These are phyloP conservation scores for Colletotrichum noveboracense DNA, from an alignment of 2,329 filamentous ascomycete species.

Conservation along the genomic window DNA sequence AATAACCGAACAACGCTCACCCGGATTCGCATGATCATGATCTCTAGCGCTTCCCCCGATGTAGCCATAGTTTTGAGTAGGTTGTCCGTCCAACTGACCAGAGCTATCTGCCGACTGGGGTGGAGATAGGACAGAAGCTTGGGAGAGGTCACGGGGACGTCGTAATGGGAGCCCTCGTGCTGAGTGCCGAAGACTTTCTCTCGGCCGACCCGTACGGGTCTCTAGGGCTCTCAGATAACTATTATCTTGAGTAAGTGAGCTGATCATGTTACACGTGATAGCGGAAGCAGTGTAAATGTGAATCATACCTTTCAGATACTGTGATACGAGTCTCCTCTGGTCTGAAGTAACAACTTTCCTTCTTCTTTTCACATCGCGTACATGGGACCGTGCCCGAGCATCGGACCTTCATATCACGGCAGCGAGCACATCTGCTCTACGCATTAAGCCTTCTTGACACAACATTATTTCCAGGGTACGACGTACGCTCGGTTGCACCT, in stretches of 20 bases:
- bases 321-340: background rate
- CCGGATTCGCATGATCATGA: background rate
- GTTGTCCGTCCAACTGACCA: background rate
- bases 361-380: background rate
- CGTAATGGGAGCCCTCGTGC: background rate
- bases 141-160: background rate
- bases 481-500: slow-evolving; percentile 1
- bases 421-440: background rate
- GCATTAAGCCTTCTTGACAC: background rate
- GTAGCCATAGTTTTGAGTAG: background rate
- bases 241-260: background rate
- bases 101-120: background rate
- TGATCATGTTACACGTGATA: background rate
- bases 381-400: slow-evolving; percentile 1
- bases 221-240: background rate
- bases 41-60: background rate
- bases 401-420: slow-evolving; percentile 4
- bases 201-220: background rate
- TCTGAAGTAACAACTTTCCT: background rate
- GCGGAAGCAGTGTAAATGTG: background rate
- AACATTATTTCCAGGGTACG: background rate
- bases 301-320: background rate
- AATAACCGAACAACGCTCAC: background rate
- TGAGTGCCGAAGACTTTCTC: background rate
- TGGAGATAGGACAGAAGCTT: background rate